Evolutionary conservation across 148 eudicot genomes (phyloP), one percentile per base, ranked within the genome.

Genomic region (Pouteria glomerata): DNA sequence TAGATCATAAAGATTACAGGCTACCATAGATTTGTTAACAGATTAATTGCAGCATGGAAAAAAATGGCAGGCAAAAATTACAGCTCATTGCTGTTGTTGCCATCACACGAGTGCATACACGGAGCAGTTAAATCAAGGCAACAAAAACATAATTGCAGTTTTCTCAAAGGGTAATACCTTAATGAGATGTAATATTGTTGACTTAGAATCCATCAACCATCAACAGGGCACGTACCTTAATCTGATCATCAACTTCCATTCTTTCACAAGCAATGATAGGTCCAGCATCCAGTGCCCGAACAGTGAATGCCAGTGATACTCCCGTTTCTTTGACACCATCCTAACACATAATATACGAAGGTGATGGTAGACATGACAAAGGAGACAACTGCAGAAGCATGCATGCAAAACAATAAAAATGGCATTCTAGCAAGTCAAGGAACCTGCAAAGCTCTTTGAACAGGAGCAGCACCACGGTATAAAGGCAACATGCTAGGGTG

Each of bases 401-500:
- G 66, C 63, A 81, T 51, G 44, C 63, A 58, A 65, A 69, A 37
- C 18, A 41, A 37, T 23, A 51, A 35, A 39, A 47, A 45, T 63
- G 64, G 52, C 14, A 47, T 78, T 34, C 29, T 44, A 61, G 53
- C 72, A 71, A 58, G 63, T 60, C 34, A 47, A 34, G 68, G 52
- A 81, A 95, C 99, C 97, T 91, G 90, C 84, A 95, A 74, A 58
- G 99, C 99, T 82, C 99, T 89, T 82, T 95, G 99, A 83, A 95
- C 97, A 77, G 99, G 99, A 77, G 99, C 96, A 68, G 99, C 99
- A 58, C 99, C 99, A 68, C 99, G 99, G 76, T 95, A 95, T 42
- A 91, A 79, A 76, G 99, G 99, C 72, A 95, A 86, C 85, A 95
- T 68, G 57, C 99, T 95, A 70, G 99, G 99, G 77, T 95, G 99